These are phyloP conservation scores for Nicotiana tabacum DNA, from an alignment of 257 asterid genomes.

Conservation along the genomic window DNA sequence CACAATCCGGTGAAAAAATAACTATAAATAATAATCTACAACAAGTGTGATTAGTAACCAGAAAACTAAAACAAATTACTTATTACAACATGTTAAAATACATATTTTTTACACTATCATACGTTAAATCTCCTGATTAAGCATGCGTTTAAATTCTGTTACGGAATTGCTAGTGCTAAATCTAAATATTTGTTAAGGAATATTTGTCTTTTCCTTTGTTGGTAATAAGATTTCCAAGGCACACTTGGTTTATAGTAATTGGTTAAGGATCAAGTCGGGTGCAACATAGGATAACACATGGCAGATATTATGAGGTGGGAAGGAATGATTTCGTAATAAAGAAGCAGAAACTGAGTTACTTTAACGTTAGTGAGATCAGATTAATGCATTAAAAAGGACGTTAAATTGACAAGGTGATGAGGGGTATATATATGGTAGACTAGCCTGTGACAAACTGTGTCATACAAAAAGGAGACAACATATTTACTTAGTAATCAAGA, in stretches of 20 bases:
- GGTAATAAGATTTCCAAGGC: slow-evolving; percentile 16
- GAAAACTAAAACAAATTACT: background rate
- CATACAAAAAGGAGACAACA: slow-evolving; percentile 32
- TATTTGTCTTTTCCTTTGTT: slow-evolving; percentile 21
- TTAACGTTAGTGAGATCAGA: slow-evolving; percentile 20
- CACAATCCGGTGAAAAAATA: background rate
- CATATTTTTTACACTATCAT: background rate
- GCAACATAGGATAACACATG: slow-evolving; percentile 35
- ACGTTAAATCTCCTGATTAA: background rate
- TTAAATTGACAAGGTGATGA: slow-evolving; percentile 22
- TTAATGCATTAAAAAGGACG: slow-evolving; percentile 17
- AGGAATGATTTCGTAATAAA: slow-evolving; percentile 18
- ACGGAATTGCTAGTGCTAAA: background rate
- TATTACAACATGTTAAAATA: background rate
- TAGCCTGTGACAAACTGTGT: slow-evolving; percentile 22
- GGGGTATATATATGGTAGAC: slow-evolving; percentile 18
- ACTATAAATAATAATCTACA: background rate
- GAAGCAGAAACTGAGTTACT: slow-evolving; percentile 9
- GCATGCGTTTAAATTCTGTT: background rate
- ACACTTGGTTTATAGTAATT: slow-evolving; percentile 26
- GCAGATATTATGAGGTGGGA: slow-evolving; percentile 22
- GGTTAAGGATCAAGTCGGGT: slow-evolving; percentile 23
- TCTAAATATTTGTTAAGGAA: background rate
- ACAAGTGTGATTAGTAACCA: background rate
- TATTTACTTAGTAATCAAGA: background rate